These are phyloP conservation scores for Epichloe bromicola DNA, from an alignment of 2,329 filamentous ascomycete genomes.

Conservation along the genomic window DNA sequence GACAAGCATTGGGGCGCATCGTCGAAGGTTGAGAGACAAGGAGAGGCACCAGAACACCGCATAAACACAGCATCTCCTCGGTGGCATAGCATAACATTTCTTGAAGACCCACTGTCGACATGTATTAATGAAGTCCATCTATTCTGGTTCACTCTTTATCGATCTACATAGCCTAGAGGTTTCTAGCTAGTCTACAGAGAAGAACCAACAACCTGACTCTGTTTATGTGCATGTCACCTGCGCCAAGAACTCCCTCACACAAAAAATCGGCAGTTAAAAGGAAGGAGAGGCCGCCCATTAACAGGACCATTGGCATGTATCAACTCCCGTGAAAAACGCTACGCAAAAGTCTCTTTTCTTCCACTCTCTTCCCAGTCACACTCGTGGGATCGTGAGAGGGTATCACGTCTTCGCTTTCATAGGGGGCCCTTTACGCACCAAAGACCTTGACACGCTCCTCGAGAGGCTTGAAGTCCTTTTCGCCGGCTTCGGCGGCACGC, in stretches of 20 bases:
- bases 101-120: neutral
- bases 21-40: constrained; percentile 31
- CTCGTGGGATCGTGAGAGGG: neutral
- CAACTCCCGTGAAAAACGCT: constrained; percentile 4
- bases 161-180: neutral
- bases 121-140: neutral
- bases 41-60: neutral
- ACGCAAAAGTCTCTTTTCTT: neutral
- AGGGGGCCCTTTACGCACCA: constrained; percentile 27
- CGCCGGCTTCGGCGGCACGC: constrained; percentile 38
- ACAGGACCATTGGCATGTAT: neutral
- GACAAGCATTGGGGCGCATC: constrained; percentile 70
- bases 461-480: constrained; percentile 52
- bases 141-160: neutral
- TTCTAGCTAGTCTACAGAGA: neutral
- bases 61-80: neutral
- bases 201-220: too few relatives aligned
- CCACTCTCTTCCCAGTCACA: neutral
- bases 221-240: neutral
- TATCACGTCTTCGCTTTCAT: neutral
- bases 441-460: constrained; percentile 56
- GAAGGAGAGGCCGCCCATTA: neutral
- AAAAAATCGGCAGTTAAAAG: too few relatives aligned
- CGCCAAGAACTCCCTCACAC: neutral
- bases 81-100: neutral